Base-by-base conservation (phyloP, 176 grass and related monocot species). In the Raddia guianensis region DNA sequence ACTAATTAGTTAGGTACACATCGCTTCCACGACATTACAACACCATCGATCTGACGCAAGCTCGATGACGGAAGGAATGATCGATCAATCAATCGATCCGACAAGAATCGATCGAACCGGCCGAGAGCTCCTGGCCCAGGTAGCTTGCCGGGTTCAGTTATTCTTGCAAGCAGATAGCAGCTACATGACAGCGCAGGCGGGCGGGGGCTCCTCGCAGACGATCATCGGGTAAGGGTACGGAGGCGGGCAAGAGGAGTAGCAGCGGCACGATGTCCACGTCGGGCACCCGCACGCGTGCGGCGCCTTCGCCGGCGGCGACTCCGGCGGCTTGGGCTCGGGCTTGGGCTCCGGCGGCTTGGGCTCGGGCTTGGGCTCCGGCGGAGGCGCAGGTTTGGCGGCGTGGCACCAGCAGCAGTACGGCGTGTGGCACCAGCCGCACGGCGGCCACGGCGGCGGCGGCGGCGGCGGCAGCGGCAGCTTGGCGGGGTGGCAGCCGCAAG, bases 101-200 rank as follows among this genome's bases (percentile, higher is more conserved):
- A 58, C 14, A 7, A 7, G 52, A 54, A 20, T 19, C 55, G 4
- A 40, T 1, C 4, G 37, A 40, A 40, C 37, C 37, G 37, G 4
- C 37, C 37, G 37, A 27, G 27, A 27, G 27, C 27, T 27, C 27
- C 27, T 27, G 27, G 27, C 27, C 27, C 27, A 27, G 27, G 27
- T 27, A 27, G 27, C 27, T 27, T 1, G 27, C 27, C 27, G 27
- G 27, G 27, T 27, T 27, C 27, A 27, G 27, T 27, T 27, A 27
- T 27, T 27, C 27, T 27, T 27, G 37, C 37, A 40, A 3, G 37
- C 37, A 27, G 27, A 27, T 60, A 48, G 19, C 70, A 8, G 19
- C 48, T 42, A 87, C 85, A 87, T 87, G 49, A 87, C 50, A 49
- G 66, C 14, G 49, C 85, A 87, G 8, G 57, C 72, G 11, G 64